Evolutionary conservation across 148 eudicot genomes (phyloP).

Genomic region (Cornus controversa): DNA sequence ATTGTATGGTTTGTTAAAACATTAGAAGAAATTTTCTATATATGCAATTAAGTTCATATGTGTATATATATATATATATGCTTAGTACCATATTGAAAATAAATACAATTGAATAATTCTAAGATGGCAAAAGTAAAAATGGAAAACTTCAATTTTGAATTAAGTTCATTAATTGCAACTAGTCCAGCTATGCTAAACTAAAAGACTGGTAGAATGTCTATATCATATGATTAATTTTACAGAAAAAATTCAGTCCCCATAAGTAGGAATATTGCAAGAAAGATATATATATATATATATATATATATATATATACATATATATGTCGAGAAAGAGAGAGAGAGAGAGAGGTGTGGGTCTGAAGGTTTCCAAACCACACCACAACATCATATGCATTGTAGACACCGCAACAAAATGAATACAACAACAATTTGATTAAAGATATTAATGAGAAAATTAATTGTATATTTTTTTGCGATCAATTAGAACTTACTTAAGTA

Average conservation of each 20-base stretch:
- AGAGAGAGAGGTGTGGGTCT: not conserved
- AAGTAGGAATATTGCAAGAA: not conserved
- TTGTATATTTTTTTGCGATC: too few species aligned
- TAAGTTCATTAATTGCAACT: not conserved
- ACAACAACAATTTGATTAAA: not conserved
- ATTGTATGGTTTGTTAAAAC: not conserved
- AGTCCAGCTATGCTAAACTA: not conserved
- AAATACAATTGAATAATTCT: too few species aligned
- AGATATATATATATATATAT: too few species aligned
- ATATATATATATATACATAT: too few species aligned
- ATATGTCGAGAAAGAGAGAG: too few species aligned
- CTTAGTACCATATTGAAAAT: too few species aligned
- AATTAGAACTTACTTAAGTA: too few species aligned
- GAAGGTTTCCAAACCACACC: not conserved
- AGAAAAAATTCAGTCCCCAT: not conserved
- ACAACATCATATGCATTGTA: not conserved
- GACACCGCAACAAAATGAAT: not conserved
- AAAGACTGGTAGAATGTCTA: slow-evolving; percentile 3
- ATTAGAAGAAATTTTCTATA: too few species aligned
- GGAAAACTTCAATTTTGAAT: not conserved
- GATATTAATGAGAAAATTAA: not conserved
- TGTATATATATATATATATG: too few species aligned
- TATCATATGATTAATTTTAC: slow-evolving; percentile 1
- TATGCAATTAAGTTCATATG: too few species aligned
- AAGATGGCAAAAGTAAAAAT: too few species aligned